Evolutionary conservation across 2,329 filamentous ascomycete genomes (phyloP), one percentile per base, ranked within the genome.

Genomic region (Dothideomycetes sp.): DNA sequence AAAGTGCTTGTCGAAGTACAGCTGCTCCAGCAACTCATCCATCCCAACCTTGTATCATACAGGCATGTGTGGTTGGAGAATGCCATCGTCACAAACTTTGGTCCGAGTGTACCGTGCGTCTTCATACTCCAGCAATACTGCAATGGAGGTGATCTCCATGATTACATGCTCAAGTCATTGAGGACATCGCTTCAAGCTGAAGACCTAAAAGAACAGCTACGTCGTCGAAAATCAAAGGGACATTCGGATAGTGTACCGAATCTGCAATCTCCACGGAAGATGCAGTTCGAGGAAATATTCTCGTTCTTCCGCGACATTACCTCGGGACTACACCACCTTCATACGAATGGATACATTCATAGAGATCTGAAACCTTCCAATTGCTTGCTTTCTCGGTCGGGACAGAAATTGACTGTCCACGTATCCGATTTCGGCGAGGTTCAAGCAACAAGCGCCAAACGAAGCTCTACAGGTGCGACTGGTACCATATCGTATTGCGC

Each of bases 381-480:
- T 52, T 98, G 93, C 52, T 70, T 98, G 3, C 65, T 98, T 1
- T 88, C 96, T 54, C 81, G 79, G 17, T 73, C 72, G 34, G 81
- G 79, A 17, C 73, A 72, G 35, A 79, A 78, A 31, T 66, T 87
- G 9, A 75, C 73, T 38, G 94, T 94, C 34, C 68, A 98, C 12
- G 94, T 98, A 41, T 96, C 89, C 57, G 91, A 98, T 57, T 98
- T 98, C 63, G 91, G 93, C 31, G 91, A 98, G 59, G 89, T 96
- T 0, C 93, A 98, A 57, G 73, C 79, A 2, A 84, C 88, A 48
- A 82, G 89, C 52, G 75, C 76, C 1, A 76, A 78, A 12, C 78
- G 91, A n/a, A 84, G 82, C 42, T 94, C 87, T 0, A 94, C 88
- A 0, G 91, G 91, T 1, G 83, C 87, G 0, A 98, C 91, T 0